Evolutionary conservation across 164 flowering plant species (phyloP).

Genomic region (Kingdonia uniflora): DNA sequence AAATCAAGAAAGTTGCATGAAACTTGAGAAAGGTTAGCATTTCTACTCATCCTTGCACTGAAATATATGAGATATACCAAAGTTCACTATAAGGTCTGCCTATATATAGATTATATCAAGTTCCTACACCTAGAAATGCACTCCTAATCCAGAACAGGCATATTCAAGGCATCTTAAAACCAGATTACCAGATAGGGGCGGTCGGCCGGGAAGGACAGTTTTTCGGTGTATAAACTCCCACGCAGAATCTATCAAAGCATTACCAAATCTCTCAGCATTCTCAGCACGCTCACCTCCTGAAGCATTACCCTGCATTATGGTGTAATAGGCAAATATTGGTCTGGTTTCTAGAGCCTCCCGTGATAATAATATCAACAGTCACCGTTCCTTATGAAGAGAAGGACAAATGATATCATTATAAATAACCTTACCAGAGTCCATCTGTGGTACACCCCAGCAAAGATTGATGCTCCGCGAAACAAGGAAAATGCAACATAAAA

Average conservation of each 20-base stretch:
- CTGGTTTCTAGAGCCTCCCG: not conserved
- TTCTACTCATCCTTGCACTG: too few relatives aligned
- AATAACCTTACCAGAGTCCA: slow-evolving; percentile 54
- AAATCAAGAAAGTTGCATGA: too few relatives aligned
- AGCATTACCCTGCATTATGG: slow-evolving; percentile 75
- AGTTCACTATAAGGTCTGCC: too few relatives aligned
- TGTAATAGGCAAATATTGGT: not conserved
- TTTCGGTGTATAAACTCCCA: slow-evolving; percentile 45
- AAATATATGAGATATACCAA: too few relatives aligned
- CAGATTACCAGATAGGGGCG: slow-evolving; percentile 50
- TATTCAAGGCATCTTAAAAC: not conserved
- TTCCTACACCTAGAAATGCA: too few relatives aligned
- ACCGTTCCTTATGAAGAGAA: not conserved
- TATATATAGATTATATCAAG: too few relatives aligned
- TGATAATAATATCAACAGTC: not conserved
- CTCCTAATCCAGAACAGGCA: not conserved
- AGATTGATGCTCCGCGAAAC: slow-evolving; percentile 71
- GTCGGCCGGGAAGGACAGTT: slow-evolving; percentile 61
- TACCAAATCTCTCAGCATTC: slow-evolving; percentile 36
- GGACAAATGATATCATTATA: not conserved
- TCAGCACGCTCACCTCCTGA: slow-evolving; percentile 92
- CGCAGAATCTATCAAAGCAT: slow-evolving; percentile 52
- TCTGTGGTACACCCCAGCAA: slow-evolving; percentile 54
- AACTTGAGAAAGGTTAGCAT: too few relatives aligned
- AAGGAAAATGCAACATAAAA: slow-evolving; percentile 77